phyloP scores from a whole-genome alignment of 768 basidiomycete species.

The Calocera viscosa region DNA sequence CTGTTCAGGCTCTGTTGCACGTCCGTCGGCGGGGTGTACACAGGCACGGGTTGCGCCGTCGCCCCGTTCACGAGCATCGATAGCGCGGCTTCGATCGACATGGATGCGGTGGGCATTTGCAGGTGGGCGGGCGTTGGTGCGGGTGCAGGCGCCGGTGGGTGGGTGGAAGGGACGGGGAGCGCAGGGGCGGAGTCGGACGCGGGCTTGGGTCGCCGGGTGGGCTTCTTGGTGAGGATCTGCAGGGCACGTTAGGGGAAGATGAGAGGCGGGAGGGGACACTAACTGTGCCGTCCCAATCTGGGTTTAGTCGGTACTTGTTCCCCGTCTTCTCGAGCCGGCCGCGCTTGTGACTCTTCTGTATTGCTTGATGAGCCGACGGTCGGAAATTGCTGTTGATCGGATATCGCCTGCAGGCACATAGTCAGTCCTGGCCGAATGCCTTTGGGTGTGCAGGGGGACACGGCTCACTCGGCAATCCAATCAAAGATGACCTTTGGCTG shows the following conservation, averaged over 20 bases:
- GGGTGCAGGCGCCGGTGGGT: no score
- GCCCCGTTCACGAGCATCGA: slow-evolving; percentile 3
- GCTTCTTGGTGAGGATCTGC: not conserved
- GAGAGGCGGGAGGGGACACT: not conserved
- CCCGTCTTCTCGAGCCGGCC: slow-evolving; percentile 65
- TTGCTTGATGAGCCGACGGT: slow-evolving; percentile 76
- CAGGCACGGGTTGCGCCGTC: not conserved
- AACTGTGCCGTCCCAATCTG: slow-evolving; percentile 51
- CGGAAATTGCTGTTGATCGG: slow-evolving; percentile 81
- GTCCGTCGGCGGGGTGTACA: not conserved
- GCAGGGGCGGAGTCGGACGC: not conserved
- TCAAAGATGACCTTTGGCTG: slow-evolving; percentile 72
- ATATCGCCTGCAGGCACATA: slow-evolving; percentile 37
- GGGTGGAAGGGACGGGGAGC: not conserved
- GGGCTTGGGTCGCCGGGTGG: not conserved
- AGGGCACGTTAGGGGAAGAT: not conserved
- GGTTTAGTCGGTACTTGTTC: slow-evolving; percentile 62
- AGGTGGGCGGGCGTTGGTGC: no score
- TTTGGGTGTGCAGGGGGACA: slow-evolving; percentile 3
- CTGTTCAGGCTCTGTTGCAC: not conserved
- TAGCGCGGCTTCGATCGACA: slow-evolving; percentile 4
- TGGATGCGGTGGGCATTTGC: not conserved
- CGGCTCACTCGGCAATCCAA: slow-evolving; percentile 52
- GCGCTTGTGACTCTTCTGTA: slow-evolving; percentile 74
- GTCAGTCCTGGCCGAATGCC: not conserved